Evolutionary conservation across 768 basidiomycete species (phyloP).

Genomic region (Collybia mongolica): DNA sequence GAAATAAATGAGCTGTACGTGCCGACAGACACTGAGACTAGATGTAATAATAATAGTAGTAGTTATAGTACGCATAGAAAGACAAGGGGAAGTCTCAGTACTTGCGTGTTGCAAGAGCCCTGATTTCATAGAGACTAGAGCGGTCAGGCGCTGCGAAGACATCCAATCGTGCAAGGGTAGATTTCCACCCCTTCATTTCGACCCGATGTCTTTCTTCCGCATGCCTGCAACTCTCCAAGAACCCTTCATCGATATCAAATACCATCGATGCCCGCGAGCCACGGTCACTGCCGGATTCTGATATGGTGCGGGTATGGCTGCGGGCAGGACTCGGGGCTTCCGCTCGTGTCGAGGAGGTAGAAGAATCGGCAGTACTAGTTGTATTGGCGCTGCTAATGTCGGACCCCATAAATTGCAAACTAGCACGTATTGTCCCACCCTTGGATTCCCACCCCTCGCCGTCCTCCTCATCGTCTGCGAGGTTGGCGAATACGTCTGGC

Average conservation of each 20-base stretch:
- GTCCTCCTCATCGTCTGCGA: constrained; percentile 90
- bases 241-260: constrained; percentile 72
- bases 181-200: constrained; percentile 85
- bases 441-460: constrained; percentile 68
- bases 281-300: constrained; percentile 77
- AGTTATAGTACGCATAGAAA: constrained; percentile 9
- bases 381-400: constrained; percentile 31
- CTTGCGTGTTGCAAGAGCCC: constrained; percentile 81
- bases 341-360: constrained; percentile 22
- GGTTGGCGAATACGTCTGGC: constrained; percentile 91
- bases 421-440: constrained; percentile 79
- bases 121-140: constrained; percentile 75
- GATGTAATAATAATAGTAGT: constrained; percentile 12
- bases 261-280: constrained; percentile 80
- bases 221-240: constrained; percentile 65
- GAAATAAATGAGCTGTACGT: constrained; percentile 22
- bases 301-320: constrained; percentile 63
- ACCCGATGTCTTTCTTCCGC: constrained; percentile 82
- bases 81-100: constrained; percentile 44
- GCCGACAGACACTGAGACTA: constrained; percentile 9
- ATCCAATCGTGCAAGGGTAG: constrained; percentile 33
- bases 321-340: constrained; percentile 60
- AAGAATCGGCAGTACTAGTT: constrained; percentile 22
- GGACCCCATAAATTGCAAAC: constrained; percentile 30
- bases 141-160: constrained; percentile 51